Conservation (phyloP, 2,329 filamentous ascomycete species). For the Aaosphaeria arxii region DNA sequence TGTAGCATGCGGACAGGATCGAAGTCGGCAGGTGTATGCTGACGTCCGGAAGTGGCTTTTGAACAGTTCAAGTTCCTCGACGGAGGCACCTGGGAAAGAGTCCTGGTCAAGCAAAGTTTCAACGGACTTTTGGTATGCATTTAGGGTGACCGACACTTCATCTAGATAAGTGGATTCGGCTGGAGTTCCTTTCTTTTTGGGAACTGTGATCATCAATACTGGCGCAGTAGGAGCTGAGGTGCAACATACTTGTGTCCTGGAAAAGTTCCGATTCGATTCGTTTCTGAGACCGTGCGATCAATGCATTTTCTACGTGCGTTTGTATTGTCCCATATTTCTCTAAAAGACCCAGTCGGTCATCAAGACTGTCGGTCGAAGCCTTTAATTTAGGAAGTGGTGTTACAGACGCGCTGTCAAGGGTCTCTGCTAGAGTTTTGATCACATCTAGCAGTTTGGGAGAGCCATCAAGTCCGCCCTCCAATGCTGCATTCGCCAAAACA, state of each 20-base stretch:
- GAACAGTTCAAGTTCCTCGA: slow-evolving; percentile 9
- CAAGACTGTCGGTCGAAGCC: slow-evolving; percentile 1
- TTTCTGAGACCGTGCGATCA: neutral
- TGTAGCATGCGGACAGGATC: slow-evolving; percentile 9
- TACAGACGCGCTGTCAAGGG: too few relatives aligned
- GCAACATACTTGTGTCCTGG: neutral
- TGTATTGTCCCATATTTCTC: neutral
- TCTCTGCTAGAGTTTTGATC: too few relatives aligned
- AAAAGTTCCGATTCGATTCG: slow-evolving; percentile 3
- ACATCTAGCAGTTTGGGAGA: neutral
- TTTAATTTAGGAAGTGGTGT: neutral
- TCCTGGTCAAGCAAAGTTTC: slow-evolving; percentile 5
- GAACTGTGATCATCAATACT: too few relatives aligned
- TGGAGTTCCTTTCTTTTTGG: too few relatives aligned
- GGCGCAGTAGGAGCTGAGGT: too few relatives aligned
- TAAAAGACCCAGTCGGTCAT: neutral
- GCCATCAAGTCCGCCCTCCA: neutral
- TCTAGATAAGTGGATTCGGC: too few relatives aligned
- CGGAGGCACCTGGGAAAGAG: slow-evolving; percentile 8
- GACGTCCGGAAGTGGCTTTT: slow-evolving; percentile 9
- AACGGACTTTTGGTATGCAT: neutral
- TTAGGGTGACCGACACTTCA: too few relatives aligned
- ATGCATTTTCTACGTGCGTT: neutral
- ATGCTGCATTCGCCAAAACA: slow-evolving; percentile 1
- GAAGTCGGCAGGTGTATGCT: slow-evolving; percentile 11